A percentile compares a stretch with the other conserved stretches of the same genome.
Evolutionary conservation across 1,284 basidiomycete genomes (phyloP).

Genomic region (Ceratorhiza oryzae-sativae): DNA sequence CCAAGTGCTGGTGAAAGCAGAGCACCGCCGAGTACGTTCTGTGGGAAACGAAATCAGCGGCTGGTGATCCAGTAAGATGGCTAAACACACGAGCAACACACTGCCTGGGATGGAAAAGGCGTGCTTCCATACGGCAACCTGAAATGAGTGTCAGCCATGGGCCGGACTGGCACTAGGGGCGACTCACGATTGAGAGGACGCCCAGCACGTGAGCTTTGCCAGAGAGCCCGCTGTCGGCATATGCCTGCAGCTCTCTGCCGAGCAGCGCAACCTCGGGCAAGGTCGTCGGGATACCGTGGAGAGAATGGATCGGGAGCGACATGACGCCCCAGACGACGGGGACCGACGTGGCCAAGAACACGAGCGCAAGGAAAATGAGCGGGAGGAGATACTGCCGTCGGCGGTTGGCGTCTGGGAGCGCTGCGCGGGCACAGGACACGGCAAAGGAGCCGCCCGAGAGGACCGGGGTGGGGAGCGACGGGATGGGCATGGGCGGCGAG

Average conservation of each 20-base stretch:
- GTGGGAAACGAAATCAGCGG: constrained; percentile 44
- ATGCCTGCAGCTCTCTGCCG: constrained; percentile 74
- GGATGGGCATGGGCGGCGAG: constrained; percentile 20
- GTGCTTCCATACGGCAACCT: constrained; percentile 87
- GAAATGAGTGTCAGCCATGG: constrained; percentile 1
- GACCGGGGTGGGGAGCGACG: constrained; percentile 33
- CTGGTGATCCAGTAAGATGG: not conserved
- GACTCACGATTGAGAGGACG: constrained; percentile 67
- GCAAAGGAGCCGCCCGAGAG: constrained; percentile 36
- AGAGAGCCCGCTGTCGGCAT: constrained; percentile 57
- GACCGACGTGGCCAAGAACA: constrained; percentile 40
- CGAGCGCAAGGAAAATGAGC: constrained; percentile 36
- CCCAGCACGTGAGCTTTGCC: constrained; percentile 75
- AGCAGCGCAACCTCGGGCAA: constrained; percentile 75
- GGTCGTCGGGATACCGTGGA: constrained; percentile 73
- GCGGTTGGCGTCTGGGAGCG: constrained; percentile 25
- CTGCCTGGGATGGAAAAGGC: constrained; percentile 93
- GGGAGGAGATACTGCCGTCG: constrained; percentile 27
- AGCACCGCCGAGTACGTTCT: constrained; percentile 54
- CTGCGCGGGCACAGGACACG: constrained; percentile 31
- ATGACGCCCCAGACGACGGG: constrained; percentile 58
- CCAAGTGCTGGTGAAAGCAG: constrained; percentile 71
- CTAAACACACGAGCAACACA: constrained; percentile 66
- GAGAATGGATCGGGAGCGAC: constrained; percentile 68
- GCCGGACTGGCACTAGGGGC: too few species aligned